phyloP scores from a whole-genome alignment of 805 yeast genomes.

The Cyberlindnera japonica region DNA sequence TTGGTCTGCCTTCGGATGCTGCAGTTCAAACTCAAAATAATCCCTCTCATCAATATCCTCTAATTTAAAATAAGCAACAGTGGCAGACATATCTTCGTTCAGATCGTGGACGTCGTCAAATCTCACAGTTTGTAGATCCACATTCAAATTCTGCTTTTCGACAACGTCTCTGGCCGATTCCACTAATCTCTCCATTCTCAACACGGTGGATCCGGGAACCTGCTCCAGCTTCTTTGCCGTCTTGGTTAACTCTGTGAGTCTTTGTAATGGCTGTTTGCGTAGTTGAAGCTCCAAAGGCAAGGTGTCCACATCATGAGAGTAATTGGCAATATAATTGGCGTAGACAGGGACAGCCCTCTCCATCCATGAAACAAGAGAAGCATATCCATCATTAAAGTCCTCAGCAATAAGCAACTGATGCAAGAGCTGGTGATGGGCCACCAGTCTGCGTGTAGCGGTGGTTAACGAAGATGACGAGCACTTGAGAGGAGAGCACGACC shows the following conservation, averaged over 20 bases:
- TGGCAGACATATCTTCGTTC: conserved; percentile 2
- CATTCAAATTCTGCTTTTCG: conserved; percentile 19
- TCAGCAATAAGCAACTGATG: conserved; percentile 1
- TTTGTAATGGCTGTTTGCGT: conserved; percentile 16
- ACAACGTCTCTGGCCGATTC: conserved; percentile 20
- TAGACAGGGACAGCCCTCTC: conserved; percentile 12
- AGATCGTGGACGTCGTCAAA: conserved; percentile 21
- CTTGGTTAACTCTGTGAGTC: conserved; percentile 14
- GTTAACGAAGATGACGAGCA: conserved; percentile 4
- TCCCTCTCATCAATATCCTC: conserved; percentile 23
- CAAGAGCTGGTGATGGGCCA: conserved; percentile 18
- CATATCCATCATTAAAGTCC: conserved; percentile 1
- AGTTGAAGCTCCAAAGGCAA: conserved; percentile 14
- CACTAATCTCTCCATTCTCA: conserved; percentile 9
- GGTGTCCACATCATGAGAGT: conserved; percentile 9
- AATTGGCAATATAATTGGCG: conserved; percentile 12
- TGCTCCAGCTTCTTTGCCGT: conserved; percentile 7
- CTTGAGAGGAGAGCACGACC: conserved; percentile 14
- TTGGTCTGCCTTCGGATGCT: conserved; percentile 9
- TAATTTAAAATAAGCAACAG: conserved; percentile 20
- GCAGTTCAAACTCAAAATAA: conserved; percentile 21
- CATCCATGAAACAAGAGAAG: conserved; percentile 12
- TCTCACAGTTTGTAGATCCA: conserved; percentile 20
- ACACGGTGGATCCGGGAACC: conserved; percentile 3
- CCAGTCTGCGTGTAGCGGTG: conserved; percentile 11